Evolutionary conservation across 768 basidiomycete genomes (phyloP).

Genomic region (Psilocybe cubensis): DNA sequence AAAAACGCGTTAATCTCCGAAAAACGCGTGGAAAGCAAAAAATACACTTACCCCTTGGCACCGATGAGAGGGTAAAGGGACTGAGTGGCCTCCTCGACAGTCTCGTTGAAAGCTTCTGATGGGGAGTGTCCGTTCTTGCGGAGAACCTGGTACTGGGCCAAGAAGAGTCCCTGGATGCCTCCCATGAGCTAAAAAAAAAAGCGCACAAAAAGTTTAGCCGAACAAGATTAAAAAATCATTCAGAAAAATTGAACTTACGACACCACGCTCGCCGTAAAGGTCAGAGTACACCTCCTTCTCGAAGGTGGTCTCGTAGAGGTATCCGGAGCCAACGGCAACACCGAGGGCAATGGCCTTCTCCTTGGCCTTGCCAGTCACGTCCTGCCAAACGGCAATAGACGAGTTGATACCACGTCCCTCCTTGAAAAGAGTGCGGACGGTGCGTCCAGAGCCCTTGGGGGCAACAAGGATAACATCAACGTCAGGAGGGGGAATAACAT

Average conservation of each 20-base stretch:
- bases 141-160: conserved; percentile 98
- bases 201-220: conserved; percentile 12
- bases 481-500: conserved; percentile 88
- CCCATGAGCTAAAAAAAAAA: conserved; percentile 79
- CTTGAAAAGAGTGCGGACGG: conserved; percentile 99
- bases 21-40: neutral
- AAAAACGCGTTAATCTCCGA: neutral
- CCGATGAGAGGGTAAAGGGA: conserved; percentile 97
- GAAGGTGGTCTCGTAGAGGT: conserved; percentile 99
- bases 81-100: conserved; percentile 99
- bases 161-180: conserved; percentile 98
- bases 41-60: conserved; percentile 73
- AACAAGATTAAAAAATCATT: neutral
- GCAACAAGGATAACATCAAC: conserved; percentile 99
- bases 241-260: conserved; percentile 59
- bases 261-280: conserved; percentile 99
- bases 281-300: conserved; percentile 99
- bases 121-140: conserved; percentile 96
- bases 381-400: conserved; percentile 93
- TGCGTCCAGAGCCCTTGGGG: conserved; percentile 98
- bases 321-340: conserved; percentile 94
- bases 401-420: conserved; percentile 99
- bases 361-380: conserved; percentile 96
- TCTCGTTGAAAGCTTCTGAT: conserved; percentile 99
- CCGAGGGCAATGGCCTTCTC: conserved; percentile 96